A percentile compares a stretch with the other conserved stretches of the same genome.
phyloP scores from a whole-genome alignment of 2,329 filamentous ascomycete species.

The Venturia aucupariae region DNA sequence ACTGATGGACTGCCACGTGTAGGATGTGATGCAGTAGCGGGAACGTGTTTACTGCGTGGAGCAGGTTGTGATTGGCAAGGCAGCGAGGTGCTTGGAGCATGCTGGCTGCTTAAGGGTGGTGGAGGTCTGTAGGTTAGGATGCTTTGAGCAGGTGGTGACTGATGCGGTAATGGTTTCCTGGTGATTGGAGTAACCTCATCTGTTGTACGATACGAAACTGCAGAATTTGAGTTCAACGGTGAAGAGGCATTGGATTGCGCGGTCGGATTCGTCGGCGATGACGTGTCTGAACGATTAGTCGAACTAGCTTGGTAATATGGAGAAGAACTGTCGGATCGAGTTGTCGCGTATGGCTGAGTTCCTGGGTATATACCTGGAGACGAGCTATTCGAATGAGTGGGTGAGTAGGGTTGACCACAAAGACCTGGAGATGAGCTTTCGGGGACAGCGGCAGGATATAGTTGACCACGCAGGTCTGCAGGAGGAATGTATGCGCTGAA shows the following conservation, averaged over 20 bases:
- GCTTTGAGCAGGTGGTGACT: neutral
- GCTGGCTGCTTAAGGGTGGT: neutral
- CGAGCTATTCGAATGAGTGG: neutral
- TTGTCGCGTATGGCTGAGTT: neutral
- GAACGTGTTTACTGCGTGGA: neutral
- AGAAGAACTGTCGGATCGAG: neutral
- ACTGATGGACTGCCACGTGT: neutral
- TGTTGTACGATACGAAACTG: neutral
- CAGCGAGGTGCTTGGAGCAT: neutral
- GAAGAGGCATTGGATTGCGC: neutral
- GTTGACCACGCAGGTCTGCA: neutral
- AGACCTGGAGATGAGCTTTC: neutral
- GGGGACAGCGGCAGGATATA: neutral
- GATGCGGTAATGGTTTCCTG: neutral
- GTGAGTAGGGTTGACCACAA: neutral
- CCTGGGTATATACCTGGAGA: neutral
- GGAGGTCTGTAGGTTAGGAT: neutral
- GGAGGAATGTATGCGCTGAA: neutral
- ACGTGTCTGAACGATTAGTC: neutral
- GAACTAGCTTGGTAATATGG: neutral
- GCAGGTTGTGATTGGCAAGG: neutral
- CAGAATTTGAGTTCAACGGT: neutral
- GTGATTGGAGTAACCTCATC: neutral
- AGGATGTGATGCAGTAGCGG: neutral
- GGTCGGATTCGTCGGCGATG: neutral